Evolutionary conservation across 1,284 basidiomycete genomes (phyloP).

Genomic region (Pseudozyma flocculosa): DNA sequence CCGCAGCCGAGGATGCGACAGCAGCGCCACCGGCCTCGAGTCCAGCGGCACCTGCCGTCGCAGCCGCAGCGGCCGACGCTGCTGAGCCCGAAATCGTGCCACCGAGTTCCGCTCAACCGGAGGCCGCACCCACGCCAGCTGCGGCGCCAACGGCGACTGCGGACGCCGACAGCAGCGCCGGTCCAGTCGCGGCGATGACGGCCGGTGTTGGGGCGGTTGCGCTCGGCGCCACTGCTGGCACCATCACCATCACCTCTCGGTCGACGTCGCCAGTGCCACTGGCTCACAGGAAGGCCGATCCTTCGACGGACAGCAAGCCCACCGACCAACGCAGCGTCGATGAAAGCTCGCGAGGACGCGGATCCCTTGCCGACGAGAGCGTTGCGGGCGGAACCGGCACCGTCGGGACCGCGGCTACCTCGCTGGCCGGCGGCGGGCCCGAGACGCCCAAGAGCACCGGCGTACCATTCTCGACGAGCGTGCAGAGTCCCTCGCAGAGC

Average conservation of each 20-base stretch:
- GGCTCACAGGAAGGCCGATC: not conserved
- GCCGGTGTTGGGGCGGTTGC: not conserved
- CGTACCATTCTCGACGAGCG: not conserved
- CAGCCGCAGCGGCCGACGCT: not conserved
- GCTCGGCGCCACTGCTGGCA: not conserved
- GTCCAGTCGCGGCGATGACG: not conserved
- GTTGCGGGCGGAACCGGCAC: constrained; percentile 11
- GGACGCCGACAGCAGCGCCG: not conserved
- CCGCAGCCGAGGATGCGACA: not conserved
- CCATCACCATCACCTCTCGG: not conserved
- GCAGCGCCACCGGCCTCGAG: not conserved
- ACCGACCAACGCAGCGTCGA: not conserved
- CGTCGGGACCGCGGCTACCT: constrained; percentile 32
- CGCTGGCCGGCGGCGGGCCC: constrained; percentile 36
- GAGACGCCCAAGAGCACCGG: constrained; percentile 17
- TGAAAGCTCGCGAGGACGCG: constrained; percentile 1
- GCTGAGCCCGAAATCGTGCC: not conserved
- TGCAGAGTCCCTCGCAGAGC: constrained; percentile 6
- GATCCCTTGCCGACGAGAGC: not conserved
- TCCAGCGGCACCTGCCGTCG: not conserved
- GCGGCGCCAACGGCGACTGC: not conserved
- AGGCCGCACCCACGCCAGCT: too few relatives aligned
- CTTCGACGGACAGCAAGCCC: not conserved
- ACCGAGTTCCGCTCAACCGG: not conserved
- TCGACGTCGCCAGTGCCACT: not conserved